These are phyloP conservation scores for Hibiscus trionum DNA, from an alignment of 345 rosid genomes.

Conservation along the genomic window DNA sequence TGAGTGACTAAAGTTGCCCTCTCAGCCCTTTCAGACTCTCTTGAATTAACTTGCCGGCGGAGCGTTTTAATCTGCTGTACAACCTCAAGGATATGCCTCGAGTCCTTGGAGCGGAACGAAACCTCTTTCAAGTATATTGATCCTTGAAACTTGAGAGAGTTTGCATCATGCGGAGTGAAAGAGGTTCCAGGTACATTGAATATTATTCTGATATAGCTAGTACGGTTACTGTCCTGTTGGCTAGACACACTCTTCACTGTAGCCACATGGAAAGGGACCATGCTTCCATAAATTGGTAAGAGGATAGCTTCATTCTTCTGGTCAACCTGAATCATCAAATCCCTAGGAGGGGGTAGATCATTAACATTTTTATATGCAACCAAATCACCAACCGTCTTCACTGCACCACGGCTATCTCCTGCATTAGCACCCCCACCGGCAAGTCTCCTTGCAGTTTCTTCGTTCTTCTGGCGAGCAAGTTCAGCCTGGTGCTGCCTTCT, in stretches of 20 bases:
- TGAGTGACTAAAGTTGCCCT: constrained; percentile 51
- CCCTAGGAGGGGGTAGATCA: constrained; percentile 39
- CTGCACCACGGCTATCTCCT: constrained; percentile 30
- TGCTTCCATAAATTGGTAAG: constrained; percentile 44
- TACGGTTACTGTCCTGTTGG: constrained; percentile 40
- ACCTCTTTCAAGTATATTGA: constrained; percentile 44
- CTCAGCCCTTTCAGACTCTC: constrained; percentile 52
- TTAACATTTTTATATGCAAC: constrained; percentile 47
- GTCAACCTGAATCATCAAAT: constrained; percentile 45
- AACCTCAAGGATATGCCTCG: constrained; percentile 44
- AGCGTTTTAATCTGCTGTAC: constrained; percentile 42
- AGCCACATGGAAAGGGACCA: constrained; percentile 52
- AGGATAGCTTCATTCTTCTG: constrained; percentile 45
- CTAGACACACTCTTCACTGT: constrained; percentile 42
- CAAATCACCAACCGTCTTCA: constrained; percentile 28
- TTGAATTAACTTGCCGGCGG: constrained; percentile 32
- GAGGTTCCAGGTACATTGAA: constrained; percentile 44
- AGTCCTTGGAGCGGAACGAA: constrained; percentile 45
- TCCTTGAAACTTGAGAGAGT: constrained; percentile 33
- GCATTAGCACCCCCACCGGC: constrained; percentile 34
- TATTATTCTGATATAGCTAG: constrained; percentile 40
- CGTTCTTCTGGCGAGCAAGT: constrained; percentile 51
- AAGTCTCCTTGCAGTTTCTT: constrained; percentile 52
- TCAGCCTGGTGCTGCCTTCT: constrained; percentile 58
- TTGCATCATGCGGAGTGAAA: constrained; percentile 43